Base-by-base conservation (phyloP, 1,139 yeast species). In the Suhomyces panamericanus region DNA sequence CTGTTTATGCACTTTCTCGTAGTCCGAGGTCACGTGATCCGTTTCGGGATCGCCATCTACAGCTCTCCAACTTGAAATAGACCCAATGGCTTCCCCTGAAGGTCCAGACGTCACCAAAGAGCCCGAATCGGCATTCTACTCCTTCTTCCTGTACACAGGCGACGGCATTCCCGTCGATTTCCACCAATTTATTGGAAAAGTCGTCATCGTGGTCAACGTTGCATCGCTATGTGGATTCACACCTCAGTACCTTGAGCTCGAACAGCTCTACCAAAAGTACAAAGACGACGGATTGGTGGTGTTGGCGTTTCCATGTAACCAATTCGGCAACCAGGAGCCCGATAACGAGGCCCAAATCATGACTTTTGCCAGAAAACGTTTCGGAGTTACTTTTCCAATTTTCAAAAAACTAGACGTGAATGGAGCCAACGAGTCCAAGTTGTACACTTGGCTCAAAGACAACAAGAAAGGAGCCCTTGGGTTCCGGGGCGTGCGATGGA, bases 401-500 rank as follows among this genome's bases (percentile, higher is more conserved):
- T 57, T 72, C 67, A 56, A 58, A 30, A 73, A 73, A 54, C 53
- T 66, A 4, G 39, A 50, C 1, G 76, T 73, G 16, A 74, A 74
- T 51, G 78, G 78, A 3, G 58, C 54, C 11, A 44, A 51, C 17
- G 63, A 64, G 31, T 51, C 58, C 32, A 64, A 65, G 6, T 53
- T 74, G n/a, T 74, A 62, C 48, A 47, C 51, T 3, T 69, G 50
- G 47, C 57, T 74, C 43, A 74, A 73, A 49, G 41, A 32, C 6
- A 34, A 58, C 35, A 49, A 55, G 35, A 47, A 54, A 6, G 95
- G 95, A 16, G 55, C 78, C 12, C 65, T 90, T 38, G 96, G 96
- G 13, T 83, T 89, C 64, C 76, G 74, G 49, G 93, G 96, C 27
- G 78, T 91, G 56, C 83, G 87, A 64, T 93, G 98, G 99, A 93